Conservation (phyloP, 2,329 filamentous ascomycete genomes). For the Fusarium sp. region DNA sequence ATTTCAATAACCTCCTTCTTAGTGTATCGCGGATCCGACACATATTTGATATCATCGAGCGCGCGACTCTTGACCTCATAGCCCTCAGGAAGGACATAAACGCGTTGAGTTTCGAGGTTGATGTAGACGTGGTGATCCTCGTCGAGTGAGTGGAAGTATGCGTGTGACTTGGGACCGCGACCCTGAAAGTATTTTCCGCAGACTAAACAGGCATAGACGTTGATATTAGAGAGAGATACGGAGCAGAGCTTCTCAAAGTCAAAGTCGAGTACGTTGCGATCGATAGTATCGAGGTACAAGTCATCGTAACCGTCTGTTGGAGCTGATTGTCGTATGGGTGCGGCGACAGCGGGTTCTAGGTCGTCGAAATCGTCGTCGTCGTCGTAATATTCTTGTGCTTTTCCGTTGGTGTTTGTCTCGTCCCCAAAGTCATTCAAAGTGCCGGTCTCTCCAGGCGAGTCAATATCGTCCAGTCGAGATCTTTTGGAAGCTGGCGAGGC, state of each 20-base stretch:
- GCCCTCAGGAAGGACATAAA: slow-evolving; percentile 93
- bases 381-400: slow-evolving; percentile 51
- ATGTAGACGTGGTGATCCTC: slow-evolving; percentile 97
- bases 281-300: slow-evolving; percentile 97
- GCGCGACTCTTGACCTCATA: slow-evolving; percentile 97
- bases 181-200: slow-evolving; percentile 99
- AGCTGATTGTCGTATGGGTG: slow-evolving; percentile 69
- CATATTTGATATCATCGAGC: slow-evolving; percentile 97
- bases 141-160: slow-evolving; percentile 97
- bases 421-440: slow-evolving; percentile 36
- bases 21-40: slow-evolving; percentile 89
- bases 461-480: slow-evolving; percentile 65
- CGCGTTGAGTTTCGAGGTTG: slow-evolving; percentile 93
- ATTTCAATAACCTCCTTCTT: slow-evolving; percentile 83
- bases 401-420: slow-evolving; percentile 51
- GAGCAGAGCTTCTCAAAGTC: slow-evolving; percentile 99
- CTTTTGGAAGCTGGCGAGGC: slow-evolving; percentile 72
- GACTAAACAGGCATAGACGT: slow-evolving; percentile 96
- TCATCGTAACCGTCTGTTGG: slow-evolving; percentile 92
- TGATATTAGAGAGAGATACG: slow-evolving; percentile 95
- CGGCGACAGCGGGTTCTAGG: slow-evolving; percentile 55
- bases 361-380: slow-evolving; percentile 58
- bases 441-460: slow-evolving; percentile 55
- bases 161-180: slow-evolving; percentile 91
- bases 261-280: slow-evolving; percentile 93